Evolutionary conservation across 2,329 filamentous ascomycete genomes (phyloP).

Genomic region (Lachnellula cervina): DNA sequence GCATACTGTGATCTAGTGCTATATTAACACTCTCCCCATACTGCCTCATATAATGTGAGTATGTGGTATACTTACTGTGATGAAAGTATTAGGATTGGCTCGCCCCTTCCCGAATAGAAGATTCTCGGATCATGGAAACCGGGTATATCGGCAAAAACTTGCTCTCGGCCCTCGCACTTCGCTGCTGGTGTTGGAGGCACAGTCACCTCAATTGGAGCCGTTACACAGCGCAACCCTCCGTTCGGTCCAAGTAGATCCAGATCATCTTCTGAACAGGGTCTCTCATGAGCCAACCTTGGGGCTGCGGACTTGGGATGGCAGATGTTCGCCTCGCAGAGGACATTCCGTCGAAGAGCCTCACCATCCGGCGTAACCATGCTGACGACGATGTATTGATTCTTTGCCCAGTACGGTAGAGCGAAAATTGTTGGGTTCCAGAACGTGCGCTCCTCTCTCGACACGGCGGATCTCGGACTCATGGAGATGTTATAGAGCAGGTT

Average conservation of each 20-base stretch:
- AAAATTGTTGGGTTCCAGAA: slow-evolving; percentile 39
- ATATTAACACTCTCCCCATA: neutral
- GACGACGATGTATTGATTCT: slow-evolving; percentile 35
- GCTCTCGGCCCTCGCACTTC: slow-evolving; percentile 31
- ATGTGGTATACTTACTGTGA: slow-evolving; percentile 28
- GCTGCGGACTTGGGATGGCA: slow-evolving; percentile 24
- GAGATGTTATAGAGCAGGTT: slow-evolving; percentile 34
- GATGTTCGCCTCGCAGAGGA: slow-evolving; percentile 37
- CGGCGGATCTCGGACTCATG: slow-evolving; percentile 23
- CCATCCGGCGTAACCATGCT: slow-evolving; percentile 32
- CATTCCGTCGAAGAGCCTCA: slow-evolving; percentile 34
- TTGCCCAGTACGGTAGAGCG: slow-evolving; percentile 35
- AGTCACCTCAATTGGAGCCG: slow-evolving; percentile 29
- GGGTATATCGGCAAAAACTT: slow-evolving; percentile 34
- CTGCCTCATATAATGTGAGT: slow-evolving; percentile 17
- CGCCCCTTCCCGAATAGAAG: slow-evolving; percentile 37
- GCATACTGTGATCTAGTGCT: slow-evolving; percentile 20
- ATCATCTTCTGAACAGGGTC: slow-evolving; percentile 31
- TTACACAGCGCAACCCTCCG: slow-evolving; percentile 34
- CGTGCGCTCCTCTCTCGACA: slow-evolving; percentile 20
- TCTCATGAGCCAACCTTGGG: slow-evolving; percentile 18
- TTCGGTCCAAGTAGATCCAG: slow-evolving; percentile 28
- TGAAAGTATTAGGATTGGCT: slow-evolving; percentile 36
- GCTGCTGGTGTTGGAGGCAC: slow-evolving; percentile 37
- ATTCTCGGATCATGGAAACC: slow-evolving; percentile 39